Percentiles rank a stretch among this genome's conserved stretches.
phyloP scores from a whole-genome alignment of 805 yeast genomes.

The Starmerella floris region DNA sequence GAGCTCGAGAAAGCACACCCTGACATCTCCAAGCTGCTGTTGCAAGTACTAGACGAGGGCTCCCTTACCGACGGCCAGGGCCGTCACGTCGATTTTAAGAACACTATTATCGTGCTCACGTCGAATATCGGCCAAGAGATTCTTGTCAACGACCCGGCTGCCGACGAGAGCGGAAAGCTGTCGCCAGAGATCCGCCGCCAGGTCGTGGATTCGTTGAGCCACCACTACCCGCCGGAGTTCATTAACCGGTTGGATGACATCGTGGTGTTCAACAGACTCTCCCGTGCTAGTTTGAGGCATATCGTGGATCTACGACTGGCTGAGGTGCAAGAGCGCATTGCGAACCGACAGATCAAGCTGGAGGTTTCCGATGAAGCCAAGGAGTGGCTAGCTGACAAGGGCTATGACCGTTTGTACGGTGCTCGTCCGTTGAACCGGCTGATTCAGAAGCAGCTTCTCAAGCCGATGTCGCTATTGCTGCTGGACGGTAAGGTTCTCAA shows the following conservation, averaged over 20 bases:
- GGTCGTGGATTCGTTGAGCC: constrained; percentile 57
- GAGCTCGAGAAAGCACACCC: constrained; percentile 96
- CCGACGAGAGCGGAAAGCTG: constrained; percentile 44
- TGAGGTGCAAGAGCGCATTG: constrained; percentile 68
- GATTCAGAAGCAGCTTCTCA: constrained; percentile 68
- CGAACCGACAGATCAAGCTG: constrained; percentile 59
- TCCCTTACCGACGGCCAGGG: constrained; percentile 91
- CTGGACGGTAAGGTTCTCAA: constrained; percentile 63
- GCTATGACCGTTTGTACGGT: constrained; percentile 86
- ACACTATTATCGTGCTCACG: constrained; percentile 91
- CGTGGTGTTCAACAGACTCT: constrained; percentile 81
- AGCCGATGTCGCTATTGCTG: constrained; percentile 72
- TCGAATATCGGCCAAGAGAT: constrained; percentile 92
- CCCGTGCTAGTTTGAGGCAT: constrained; percentile 56
- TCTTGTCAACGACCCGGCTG: constrained; percentile 45
- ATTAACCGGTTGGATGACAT: constrained; percentile 88
- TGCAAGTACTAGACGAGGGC: constrained; percentile 94
- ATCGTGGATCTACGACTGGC: constrained; percentile 75
- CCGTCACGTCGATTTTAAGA: constrained; percentile 82
- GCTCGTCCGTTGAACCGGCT: constrained; percentile 92
- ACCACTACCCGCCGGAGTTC: constrained; percentile 84
- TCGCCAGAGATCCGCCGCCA: constrained; percentile 38
- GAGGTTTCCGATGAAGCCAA: constrained; percentile 50
- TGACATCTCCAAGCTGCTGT: constrained; percentile 76
- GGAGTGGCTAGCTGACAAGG: constrained; percentile 65